A percentile compares a stretch with the other conserved stretches of the same genome.
These are phyloP conservation scores for Rhodotorula kratochvilovae DNA, from an alignment of 768 basidiomycete species.

Conservation along the genomic window DNA sequence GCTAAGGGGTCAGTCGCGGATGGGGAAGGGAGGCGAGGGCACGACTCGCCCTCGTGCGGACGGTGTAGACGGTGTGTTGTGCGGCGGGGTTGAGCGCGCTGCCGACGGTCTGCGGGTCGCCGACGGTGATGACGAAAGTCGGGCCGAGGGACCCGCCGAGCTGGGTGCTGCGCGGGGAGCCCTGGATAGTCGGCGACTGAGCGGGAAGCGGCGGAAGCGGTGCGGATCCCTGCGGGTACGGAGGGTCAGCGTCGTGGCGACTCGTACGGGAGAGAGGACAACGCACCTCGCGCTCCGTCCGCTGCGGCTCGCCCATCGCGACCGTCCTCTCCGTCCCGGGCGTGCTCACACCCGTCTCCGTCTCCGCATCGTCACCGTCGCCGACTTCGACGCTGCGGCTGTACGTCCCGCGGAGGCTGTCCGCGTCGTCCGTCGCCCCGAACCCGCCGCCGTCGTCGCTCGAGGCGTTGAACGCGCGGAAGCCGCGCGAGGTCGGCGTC, in stretches of 20 bases:
- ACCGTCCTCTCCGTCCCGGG: not conserved
- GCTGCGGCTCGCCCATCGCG: not conserved
- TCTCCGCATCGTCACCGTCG: conserved; percentile 19
- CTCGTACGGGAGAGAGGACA: no score
- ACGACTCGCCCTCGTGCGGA: conserved; percentile 67
- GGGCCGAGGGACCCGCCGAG: conserved; percentile 38
- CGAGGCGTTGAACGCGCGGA: conserved; percentile 31
- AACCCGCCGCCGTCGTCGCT: conserved; percentile 30
- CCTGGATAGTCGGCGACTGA: not conserved
- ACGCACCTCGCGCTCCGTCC: conserved; percentile 16
- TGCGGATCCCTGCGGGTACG: conserved; percentile 8
- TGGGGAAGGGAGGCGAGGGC: conserved; percentile 38
- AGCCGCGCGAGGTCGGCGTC: conserved; percentile 5
- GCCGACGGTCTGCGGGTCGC: conserved; percentile 96
- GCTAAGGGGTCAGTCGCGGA: not conserved
- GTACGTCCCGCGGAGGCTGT: conserved; percentile 36
- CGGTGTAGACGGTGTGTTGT: conserved; percentile 88
- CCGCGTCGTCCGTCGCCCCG: conserved; percentile 27
- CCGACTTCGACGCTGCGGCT: conserved; percentile 21
- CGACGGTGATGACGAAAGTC: conserved; percentile 75
- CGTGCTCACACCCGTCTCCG: conserved; percentile 7
- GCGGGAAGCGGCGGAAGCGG: conserved; percentile 16
- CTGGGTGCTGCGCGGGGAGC: conserved; percentile 23
- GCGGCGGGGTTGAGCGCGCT: conserved; percentile 71
- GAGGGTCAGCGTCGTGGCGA: not conserved